Evolutionary conservation across 345 rosid species (phyloP), one percentile per base, ranked within the genome.

Genomic region (Gossypium ekmanianum): DNA sequence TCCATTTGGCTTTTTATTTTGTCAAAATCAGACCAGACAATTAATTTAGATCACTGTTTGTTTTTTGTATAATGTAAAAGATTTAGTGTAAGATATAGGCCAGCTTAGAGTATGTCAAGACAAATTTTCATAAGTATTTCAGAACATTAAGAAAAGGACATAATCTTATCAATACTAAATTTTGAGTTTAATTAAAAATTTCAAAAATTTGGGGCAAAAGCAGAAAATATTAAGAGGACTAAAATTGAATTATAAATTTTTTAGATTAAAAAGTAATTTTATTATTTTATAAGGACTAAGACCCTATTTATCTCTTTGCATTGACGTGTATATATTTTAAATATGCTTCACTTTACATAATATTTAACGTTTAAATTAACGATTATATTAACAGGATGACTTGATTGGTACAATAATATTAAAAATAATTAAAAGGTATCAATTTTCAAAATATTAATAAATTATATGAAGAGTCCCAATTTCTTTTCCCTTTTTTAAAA

Each of bases 341-440:
- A 34, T 5, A 5, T 34, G 7, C 41, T 5, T 7, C 1, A 34
- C 1, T 34, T 34, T 5, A 34, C 0, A 4, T 34, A 34, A 34
- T 34, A 34, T 34, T 34, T 34, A 34, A 34, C 1, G 0, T 5
- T 5, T 34, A 34, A 34, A 34, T 34, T 34, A 34, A 34, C 0
- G 7, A 34, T 34, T 34, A 34, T 1, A 0, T 0, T 5, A 34
- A 5, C 0, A 5, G 0, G 1, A 34, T 34, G 0, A 34, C 7
- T 34, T 5, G 0, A 4, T 34, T 5, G 7, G 6, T 34, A 34
- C 0, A 34, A 34, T 5, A 34, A 34, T 6, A 11, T 58, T 22
- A 58, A 58, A 64, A 16, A 3, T 9, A 41, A 17, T 3, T 0
- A 65, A 43, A 41, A 65, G 3, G 1, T 3, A 11, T 11, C 4